Percentiles rank a stretch among this genome's conserved stretches.
phyloP scores from a whole-genome alignment of 495 filamentous ascomycete species.

The Elaphomyces granulatus region DNA sequence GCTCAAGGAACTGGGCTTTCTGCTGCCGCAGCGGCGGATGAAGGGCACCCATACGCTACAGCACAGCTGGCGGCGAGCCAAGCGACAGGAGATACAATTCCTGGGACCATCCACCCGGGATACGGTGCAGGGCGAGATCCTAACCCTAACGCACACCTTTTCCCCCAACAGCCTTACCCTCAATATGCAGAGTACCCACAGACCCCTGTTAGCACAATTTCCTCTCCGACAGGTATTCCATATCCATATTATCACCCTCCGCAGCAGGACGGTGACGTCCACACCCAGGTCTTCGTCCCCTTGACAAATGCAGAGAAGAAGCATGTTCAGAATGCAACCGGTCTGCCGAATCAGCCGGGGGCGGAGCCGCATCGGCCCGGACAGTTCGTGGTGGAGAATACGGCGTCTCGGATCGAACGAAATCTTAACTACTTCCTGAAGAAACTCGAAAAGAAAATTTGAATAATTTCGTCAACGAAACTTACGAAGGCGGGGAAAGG shows the following conservation, averaged over 20 bases:
- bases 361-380: slow-evolving; percentile 37
- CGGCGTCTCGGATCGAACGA: slow-evolving; percentile 56
- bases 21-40: slow-evolving; percentile 52
- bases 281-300: slow-evolving; percentile 65
- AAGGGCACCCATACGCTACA: slow-evolving; percentile 26
- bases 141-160: slow-evolving; percentile 32
- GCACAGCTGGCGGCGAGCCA: slow-evolving; percentile 6
- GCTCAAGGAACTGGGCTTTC: slow-evolving; percentile 54
- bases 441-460: slow-evolving; percentile 80
- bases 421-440: slow-evolving; percentile 70
- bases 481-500: too few relatives aligned
- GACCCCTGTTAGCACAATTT: neutral
- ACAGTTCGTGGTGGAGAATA: slow-evolving; percentile 60
- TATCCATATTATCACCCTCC: slow-evolving; percentile 37
- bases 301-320: slow-evolving; percentile 44
- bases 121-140: slow-evolving; percentile 29
- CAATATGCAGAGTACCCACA: slow-evolving; percentile 19
- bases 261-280: slow-evolving; percentile 47
- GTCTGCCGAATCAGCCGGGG: slow-evolving; percentile 35
- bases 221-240: slow-evolving; percentile 38
- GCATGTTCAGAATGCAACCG: slow-evolving; percentile 31
- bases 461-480: too few relatives aligned
- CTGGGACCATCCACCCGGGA: slow-evolving; percentile 6
- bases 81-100: slow-evolving; percentile 6
- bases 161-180: slow-evolving; percentile 11